Conservation (phyloP, 1,284 basidiomycete genomes). For the Peniophora sp. region DNA sequence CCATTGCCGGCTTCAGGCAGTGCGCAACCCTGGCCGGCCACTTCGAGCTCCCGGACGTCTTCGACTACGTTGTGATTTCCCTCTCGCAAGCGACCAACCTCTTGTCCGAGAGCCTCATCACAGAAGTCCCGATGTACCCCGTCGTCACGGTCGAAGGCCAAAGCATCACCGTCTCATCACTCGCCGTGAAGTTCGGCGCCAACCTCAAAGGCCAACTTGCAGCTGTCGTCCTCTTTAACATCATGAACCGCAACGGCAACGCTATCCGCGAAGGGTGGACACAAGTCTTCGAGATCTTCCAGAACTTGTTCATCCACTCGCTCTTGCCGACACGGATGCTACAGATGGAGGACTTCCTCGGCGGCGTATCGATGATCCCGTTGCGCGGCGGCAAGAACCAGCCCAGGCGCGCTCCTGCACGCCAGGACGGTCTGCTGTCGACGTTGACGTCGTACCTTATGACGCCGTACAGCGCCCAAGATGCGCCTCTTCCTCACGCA, state of each 20-base stretch:
- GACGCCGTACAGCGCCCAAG: constrained; percentile 82
- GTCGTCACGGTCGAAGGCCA: constrained; percentile 91
- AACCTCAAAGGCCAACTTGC: constrained; percentile 96
- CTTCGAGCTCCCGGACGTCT: constrained; percentile 89
- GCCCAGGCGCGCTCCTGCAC: constrained; percentile 54
- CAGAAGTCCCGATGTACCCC: constrained; percentile 80
- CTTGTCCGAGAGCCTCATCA: constrained; percentile 64
- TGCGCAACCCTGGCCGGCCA: constrained; percentile 90
- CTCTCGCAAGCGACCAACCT: constrained; percentile 85
- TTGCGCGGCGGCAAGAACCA: constrained; percentile 56
- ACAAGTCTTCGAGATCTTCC: constrained; percentile 97
- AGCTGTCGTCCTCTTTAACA: constrained; percentile 95
- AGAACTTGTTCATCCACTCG: constrained; percentile 91
- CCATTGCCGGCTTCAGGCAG: constrained; percentile 93
- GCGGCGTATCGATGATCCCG: constrained; percentile 84
- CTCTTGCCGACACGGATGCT: constrained; percentile 83
- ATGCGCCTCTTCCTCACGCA: constrained; percentile 71
- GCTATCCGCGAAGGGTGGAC: constrained; percentile 93
- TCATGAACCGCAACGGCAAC: constrained; percentile 95
- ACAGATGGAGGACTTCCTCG: constrained; percentile 96
- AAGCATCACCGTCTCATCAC: constrained; percentile 81
- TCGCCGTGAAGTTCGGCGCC: constrained; percentile 91
- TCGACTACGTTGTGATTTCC: constrained; percentile 92
- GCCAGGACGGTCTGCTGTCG: constrained; percentile 86
- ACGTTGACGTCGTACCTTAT: constrained; percentile 94